These are phyloP conservation scores for Amborella trichopoda DNA, from an alignment of 164 flowering plant species.

Conservation along the genomic window DNA sequence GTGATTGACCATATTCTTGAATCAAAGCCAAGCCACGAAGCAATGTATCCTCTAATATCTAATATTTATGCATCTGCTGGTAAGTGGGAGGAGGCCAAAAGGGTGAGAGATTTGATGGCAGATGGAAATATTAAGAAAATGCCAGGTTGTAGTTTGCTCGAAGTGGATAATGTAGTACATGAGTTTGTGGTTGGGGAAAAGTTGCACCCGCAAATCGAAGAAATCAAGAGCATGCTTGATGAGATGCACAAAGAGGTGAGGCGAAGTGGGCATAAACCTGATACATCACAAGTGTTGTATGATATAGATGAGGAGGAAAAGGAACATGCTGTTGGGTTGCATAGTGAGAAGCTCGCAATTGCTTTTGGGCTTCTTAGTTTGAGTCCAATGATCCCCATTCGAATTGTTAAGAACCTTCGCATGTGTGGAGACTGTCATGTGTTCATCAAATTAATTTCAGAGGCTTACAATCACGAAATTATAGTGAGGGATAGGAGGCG, in stretches of 20 bases:
- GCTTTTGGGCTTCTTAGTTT: neutral
- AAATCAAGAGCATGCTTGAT: slow-evolving; percentile 5
- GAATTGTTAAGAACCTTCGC: slow-evolving; percentile 1
- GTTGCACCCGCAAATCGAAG: slow-evolving; percentile 2
- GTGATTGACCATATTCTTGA: slow-evolving; percentile 29
- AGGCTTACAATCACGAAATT: slow-evolving; percentile 30
- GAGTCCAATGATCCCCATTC: neutral
- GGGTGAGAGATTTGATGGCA: slow-evolving; percentile 34
- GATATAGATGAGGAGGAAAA: slow-evolving; percentile 2
- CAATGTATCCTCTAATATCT: slow-evolving; percentile 37
- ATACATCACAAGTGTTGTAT: neutral
- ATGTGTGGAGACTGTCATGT: slow-evolving; percentile 53
- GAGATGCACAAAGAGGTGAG: neutral
- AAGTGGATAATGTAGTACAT: slow-evolving; percentile 5
- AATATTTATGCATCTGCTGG: slow-evolving; percentile 50
- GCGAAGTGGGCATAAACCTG: neutral
- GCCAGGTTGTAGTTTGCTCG: slow-evolving; percentile 12
- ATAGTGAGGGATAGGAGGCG: slow-evolving; percentile 37
- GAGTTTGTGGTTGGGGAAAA: slow-evolving; percentile 11
- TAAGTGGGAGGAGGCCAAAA: slow-evolving; percentile 44
- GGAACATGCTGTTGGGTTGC: neutral
- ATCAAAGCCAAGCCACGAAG: slow-evolving; percentile 21
- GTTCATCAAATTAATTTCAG: slow-evolving; percentile 33
- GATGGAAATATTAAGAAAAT: slow-evolving; percentile 36
- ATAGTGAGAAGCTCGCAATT: slow-evolving; percentile 1